Evolutionary conservation across 1,284 basidiomycete species (phyloP), one percentile per base, ranked within the genome.

Genomic region (Marasmius tenuissimus): DNA sequence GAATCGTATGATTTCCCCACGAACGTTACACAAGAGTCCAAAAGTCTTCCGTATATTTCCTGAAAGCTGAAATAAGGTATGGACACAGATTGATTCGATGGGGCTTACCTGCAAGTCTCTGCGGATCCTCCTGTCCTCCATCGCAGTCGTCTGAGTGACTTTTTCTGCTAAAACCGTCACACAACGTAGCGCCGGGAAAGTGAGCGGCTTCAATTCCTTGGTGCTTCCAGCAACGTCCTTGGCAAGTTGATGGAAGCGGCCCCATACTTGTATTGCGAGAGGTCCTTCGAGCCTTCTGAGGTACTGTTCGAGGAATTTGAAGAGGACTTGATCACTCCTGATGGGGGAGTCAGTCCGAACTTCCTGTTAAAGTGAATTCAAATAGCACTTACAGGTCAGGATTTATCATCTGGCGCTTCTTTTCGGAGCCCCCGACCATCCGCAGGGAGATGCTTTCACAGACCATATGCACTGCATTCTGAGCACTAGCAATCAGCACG

Each of bases 261-360:
- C 78, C 96, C 97, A 98, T 7, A 98, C 92, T 76, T 98, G 97
- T 4, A 94, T 81, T 1, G 94, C 94, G 20, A 96, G 80, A 0
- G 94, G 92, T 1, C 93, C 93, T 73, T 98, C 96, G 53, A 99
- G 76, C 6, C 89, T 85, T 20, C 77, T 76, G n/a, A 97, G 74
- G 71, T 98, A 98, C 61, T 88, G 86, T 68, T 98, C 95, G 39
- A 98, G 80, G 75, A 98, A 98, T 42, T 81, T 84, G 78, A 95
- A 94, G 20, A 95, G 70, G 9, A 82, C 81, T 11, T 75, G 73
- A 64, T 94, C 92, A 22, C 84, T 81, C 60, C 92, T 94, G 62
- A 18, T 12, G 49, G 51, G 53, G 20, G 3, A 55, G 27, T 56
- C 61, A 64, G 42, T 45, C 18, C 61, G 27, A 33, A n/a, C n/a